These are phyloP conservation scores for Mycena albidolilacea DNA, from an alignment of 768 basidiomycete genomes.

Conservation along the genomic window DNA sequence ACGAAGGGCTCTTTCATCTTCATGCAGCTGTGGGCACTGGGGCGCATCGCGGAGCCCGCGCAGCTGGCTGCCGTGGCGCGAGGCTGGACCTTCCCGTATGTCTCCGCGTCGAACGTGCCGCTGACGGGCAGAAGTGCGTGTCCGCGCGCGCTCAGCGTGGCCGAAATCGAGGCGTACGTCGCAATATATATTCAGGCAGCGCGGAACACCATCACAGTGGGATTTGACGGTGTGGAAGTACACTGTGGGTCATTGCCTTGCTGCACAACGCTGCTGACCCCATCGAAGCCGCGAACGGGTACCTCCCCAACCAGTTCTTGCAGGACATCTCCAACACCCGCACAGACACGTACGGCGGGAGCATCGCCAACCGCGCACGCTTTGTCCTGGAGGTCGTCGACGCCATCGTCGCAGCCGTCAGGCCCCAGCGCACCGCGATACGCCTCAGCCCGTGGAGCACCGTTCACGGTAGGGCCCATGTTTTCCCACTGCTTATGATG, in stretches of 20 bases:
- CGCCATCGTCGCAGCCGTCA: conserved; percentile 60
- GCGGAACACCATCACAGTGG: conserved; percentile 47
- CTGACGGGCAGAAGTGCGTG: conserved; percentile 37
- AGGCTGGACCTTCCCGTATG: conserved; percentile 41
- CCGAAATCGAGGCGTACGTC: conserved; percentile 53
- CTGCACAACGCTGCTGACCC: conserved; percentile 3
- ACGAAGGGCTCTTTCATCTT: conserved; percentile 61
- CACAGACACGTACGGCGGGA: conserved; percentile 4
- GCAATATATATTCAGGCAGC: conserved; percentile 49
- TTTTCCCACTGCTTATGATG: not conserved
- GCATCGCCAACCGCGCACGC: conserved; percentile 33
- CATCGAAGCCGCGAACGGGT: conserved; percentile 34
- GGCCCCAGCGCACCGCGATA: conserved; percentile 43
- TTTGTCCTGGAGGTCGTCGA: conserved; percentile 64
- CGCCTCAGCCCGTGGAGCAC: conserved; percentile 3
- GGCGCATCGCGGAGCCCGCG: conserved; percentile 46
- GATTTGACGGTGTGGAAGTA: conserved; percentile 55
- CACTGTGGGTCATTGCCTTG: conserved; percentile 44
- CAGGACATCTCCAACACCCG: conserved; percentile 52
- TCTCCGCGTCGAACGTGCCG: conserved; percentile 44
- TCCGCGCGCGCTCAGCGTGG: conserved; percentile 36
- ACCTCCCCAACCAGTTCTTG: conserved; percentile 61
- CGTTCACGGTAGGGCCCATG: not conserved
- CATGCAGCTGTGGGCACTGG: conserved; percentile 64
- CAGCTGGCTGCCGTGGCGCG: conserved; percentile 44